Conservation (phyloP, 345 rosid species). For the Corchorus olitorius region DNA sequence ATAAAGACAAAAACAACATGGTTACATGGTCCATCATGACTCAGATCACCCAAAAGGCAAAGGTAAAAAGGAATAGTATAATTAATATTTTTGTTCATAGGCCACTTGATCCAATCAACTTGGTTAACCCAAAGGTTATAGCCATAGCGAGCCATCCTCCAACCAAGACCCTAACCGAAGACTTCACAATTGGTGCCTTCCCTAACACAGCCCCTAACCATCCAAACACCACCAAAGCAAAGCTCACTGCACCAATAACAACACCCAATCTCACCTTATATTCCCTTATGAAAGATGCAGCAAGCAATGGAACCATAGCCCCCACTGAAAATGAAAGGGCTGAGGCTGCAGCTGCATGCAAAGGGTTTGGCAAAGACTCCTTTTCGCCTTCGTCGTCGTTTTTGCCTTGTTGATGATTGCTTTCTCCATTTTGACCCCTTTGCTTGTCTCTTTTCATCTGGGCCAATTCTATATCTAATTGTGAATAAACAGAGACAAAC, state of each 20-base stretch:
- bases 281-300: conserved; percentile 73
- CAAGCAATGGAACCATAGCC: conserved; percentile 80
- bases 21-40: not conserved
- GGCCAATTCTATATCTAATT: conserved; percentile 75
- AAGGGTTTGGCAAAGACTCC: conserved; percentile 73
- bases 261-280: conserved; percentile 65
- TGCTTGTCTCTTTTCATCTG: conserved; percentile 58
- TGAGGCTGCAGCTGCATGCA: conserved; percentile 87
- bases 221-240: conserved; percentile 68
- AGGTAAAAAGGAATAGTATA: not conserved
- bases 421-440: conserved; percentile 13
- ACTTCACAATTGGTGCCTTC: conserved; percentile 56
- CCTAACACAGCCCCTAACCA: conserved; percentile 83
- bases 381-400: conserved; percentile 31
- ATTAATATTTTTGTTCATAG: conserved; percentile 33
- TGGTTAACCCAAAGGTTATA: conserved; percentile 77
- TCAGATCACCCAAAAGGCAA: not conserved
- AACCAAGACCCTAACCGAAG: conserved; percentile 67
- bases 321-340: conserved; percentile 80
- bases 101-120: conserved; percentile 70
- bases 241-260: conserved; percentile 55
- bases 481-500: conserved; percentile 88
- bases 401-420: not conserved
- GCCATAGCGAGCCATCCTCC: conserved; percentile 98
- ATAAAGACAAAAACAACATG: not conserved